Evolutionary conservation across 2,329 filamentous ascomycete species (phyloP), one percentile per base, ranked within the genome.

Genomic region (Alternaria triticimaculans): DNA sequence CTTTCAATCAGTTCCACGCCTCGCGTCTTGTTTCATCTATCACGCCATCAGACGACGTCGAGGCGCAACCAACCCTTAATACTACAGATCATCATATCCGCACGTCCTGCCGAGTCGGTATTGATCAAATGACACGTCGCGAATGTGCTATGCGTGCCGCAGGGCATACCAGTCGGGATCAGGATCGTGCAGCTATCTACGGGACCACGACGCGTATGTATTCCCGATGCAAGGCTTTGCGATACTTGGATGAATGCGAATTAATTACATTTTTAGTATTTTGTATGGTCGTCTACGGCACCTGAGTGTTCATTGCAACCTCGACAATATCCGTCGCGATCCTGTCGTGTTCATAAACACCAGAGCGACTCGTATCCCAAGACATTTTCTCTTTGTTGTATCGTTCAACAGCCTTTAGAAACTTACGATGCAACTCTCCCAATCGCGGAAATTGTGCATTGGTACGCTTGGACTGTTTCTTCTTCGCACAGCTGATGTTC

Each of bases 381-480:
- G 51, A 53, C 20, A 50, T 55, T 58, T 66, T 67, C 45, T 64
- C 64, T 3, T 37, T 56, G 11, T 68, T 60, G 28, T 66, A 69
- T 4, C 44, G 60, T 2, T 63, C 58, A 3, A 55, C 64, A 10
- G 64, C 46, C 55, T 18, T 15, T 18, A 57, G 14, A n/a, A 66
- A 68, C 20, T 62, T 62, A 2, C 28, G 30, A 23, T 66, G 53
- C 14, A 72, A 23, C 6, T 65, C 55, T 11, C 4, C 46, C 3
- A 68, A 50, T n/a, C 60, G 53, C 10, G 58, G 55, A 9, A 59
- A 63, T 1, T 44, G 28, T 5, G 21, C 46, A 11, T 33, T 6
- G 15, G 45, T 18, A n/a, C 54, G 50, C 1, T 44, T 25, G 2
- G 45, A 2, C 11, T 20, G n/a, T n/a, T 43, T 14, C 7, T 37